A percentile compares a stretch with the other conserved stretches of the same genome.
Evolutionary conservation across 2,329 filamentous ascomycete species (phyloP).

Genomic region (Clonostachys rosea): DNA sequence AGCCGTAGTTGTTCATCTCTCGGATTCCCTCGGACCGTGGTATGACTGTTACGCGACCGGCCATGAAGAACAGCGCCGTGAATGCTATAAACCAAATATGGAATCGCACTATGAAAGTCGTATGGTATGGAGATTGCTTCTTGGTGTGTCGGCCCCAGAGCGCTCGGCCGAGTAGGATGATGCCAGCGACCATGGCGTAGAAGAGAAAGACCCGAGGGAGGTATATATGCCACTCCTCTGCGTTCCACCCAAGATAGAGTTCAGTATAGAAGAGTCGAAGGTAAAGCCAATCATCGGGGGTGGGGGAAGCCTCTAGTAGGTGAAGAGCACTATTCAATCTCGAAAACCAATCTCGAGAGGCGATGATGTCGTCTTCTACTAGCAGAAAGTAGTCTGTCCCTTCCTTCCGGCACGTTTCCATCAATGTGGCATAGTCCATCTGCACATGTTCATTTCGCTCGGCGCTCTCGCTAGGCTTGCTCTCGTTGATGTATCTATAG

Average conservation of each 20-base stretch:
- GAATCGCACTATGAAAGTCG: too few relatives aligned
- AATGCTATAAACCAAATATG: constrained; percentile 1
- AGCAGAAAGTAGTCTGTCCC: constrained; percentile 4
- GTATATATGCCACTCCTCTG: constrained; percentile 4
- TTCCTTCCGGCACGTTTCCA: constrained; percentile 4
- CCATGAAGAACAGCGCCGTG: constrained; percentile 3
- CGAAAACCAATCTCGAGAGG: constrained; percentile 4
- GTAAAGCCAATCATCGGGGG: constrained; percentile 1
- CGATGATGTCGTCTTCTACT: constrained; percentile 6
- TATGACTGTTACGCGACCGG: constrained; percentile 4
- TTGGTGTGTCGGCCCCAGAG: too few relatives aligned
- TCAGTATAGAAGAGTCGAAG: constrained; percentile 7
- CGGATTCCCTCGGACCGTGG: constrained; percentile 2
- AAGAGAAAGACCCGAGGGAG: not conserved
- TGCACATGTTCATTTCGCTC: too few relatives aligned
- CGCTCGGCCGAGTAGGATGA: not conserved
- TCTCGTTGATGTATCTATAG: too few relatives aligned
- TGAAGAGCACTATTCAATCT: not conserved
- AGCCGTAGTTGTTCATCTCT: constrained; percentile 4
- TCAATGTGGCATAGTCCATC: constrained; percentile 6
- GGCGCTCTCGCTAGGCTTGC: too few relatives aligned
- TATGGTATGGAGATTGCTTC: too few relatives aligned
- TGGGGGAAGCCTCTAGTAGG: not conserved
- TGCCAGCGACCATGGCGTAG: not conserved
- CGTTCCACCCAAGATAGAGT: constrained; percentile 4